phyloP scores from a whole-genome alignment of 768 basidiomycete genomes.

The Russula abietina region DNA sequence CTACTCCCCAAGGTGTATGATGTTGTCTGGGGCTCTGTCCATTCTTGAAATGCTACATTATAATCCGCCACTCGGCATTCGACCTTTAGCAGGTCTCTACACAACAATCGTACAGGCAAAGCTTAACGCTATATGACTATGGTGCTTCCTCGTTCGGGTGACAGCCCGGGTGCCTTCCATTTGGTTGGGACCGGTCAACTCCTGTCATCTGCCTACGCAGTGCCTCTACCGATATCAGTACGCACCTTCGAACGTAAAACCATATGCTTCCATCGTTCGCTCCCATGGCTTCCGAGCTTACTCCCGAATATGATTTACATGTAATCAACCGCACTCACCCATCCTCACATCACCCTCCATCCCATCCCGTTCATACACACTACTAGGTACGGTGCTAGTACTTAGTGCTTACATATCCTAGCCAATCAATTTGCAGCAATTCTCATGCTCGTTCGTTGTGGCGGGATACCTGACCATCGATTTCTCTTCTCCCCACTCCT shows the following conservation, averaged over 20 bases:
- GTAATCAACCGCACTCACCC: conserved; percentile 3
- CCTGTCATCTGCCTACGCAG: not conserved
- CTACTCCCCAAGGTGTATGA: conserved; percentile 26
- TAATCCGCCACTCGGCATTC: not conserved
- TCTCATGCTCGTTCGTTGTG: not conserved
- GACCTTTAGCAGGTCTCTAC: not conserved
- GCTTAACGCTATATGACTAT: not conserved
- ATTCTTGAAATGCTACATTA: conserved; percentile 5
- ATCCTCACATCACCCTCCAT: not conserved
- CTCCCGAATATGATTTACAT: conserved; percentile 8
- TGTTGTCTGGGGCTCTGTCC: not conserved
- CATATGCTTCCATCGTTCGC: not conserved
- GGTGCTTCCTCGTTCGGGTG: not conserved
- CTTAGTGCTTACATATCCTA: conserved; percentile 9
- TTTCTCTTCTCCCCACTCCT: not conserved
- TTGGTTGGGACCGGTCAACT: not conserved
- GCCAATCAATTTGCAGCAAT: conserved; percentile 9
- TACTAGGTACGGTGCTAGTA: not conserved
- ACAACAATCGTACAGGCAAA: conserved; percentile 2
- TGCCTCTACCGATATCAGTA: not conserved
- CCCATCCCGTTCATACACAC: not conserved
- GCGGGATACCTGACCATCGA: not conserved
- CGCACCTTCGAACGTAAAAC: not conserved
- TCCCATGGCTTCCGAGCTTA: conserved; percentile 7
- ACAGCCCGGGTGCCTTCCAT: not conserved